phyloP scores from a whole-genome alignment of 768 basidiomycete genomes.

The Pleurotus platypus region DNA sequence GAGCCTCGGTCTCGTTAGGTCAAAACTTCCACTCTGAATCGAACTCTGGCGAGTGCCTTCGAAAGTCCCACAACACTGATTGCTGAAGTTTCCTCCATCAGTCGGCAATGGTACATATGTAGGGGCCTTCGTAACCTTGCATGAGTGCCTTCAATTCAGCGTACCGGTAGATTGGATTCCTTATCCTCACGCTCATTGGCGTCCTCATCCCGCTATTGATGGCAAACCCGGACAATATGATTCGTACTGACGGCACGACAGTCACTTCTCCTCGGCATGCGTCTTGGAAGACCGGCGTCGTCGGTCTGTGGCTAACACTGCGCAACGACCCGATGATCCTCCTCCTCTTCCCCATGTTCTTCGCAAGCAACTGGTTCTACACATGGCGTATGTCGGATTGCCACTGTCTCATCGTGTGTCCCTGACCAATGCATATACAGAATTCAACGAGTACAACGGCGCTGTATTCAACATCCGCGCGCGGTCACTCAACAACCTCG shows the following conservation, averaged over 20 bases:
- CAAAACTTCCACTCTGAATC: conserved; percentile 65
- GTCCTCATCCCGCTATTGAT: conserved; percentile 64
- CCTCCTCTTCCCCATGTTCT: conserved; percentile 86
- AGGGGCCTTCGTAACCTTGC: conserved; percentile 17
- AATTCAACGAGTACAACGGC: conserved; percentile 76
- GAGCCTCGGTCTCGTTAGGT: conserved; percentile 70
- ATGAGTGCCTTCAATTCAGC: not conserved
- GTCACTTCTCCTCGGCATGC: conserved; percentile 60
- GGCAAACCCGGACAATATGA: conserved; percentile 66
- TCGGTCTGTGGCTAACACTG: conserved; percentile 64
- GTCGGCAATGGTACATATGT: conserved; percentile 76
- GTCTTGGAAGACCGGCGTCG: conserved; percentile 78
- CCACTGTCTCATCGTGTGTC: not conserved
- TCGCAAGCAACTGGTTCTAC: conserved; percentile 81
- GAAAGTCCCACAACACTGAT: not conserved
- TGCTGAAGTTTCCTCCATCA: conserved; percentile 16
- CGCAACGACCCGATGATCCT: conserved; percentile 68
- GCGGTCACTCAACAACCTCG: conserved; percentile 68
- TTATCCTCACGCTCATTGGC: conserved; percentile 67
- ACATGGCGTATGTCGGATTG: conserved; percentile 63
- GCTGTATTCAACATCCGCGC: conserved; percentile 77
- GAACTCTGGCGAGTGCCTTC: conserved; percentile 10
- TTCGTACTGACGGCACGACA: conserved; percentile 71
- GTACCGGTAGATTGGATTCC: conserved; percentile 63
- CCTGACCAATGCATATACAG: conserved; percentile 26